Base-by-base conservation (phyloP, 257 asterid species). In the Phtheirospermum japonicum region DNA sequence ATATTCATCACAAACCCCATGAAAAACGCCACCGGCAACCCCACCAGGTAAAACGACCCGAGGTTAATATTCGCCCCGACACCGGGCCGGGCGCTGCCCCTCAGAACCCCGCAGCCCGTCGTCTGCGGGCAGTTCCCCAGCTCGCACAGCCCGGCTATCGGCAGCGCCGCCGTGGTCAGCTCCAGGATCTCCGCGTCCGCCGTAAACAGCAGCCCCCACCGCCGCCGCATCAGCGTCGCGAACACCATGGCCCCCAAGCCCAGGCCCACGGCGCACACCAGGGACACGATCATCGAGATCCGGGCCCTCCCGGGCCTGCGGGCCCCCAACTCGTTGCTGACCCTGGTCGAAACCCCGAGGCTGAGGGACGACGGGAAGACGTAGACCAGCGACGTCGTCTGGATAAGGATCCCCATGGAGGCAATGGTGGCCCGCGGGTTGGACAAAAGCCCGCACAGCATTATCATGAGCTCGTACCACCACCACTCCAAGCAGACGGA, bases 111-210 rank as follows among this genome's bases (percentile, higher is more conserved):
- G 59, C 97, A 89, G 0, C 98, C 98, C 8, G 97, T 83, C 13
- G 98, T 92, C 69, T 86, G 97, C 2, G 98, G 98, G 80, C 95
- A 92, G 67, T 92, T 90, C 2, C 98, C 98, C 4, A 92, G 84
- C 83, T 92, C 98, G 64, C 97, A 92, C 0, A 86, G 66, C 9
- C 99, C 99, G 0, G 87, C 96, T 3, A 92, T 83, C 2, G 99
- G 99, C 73, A 92, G 66, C 45, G 95, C 97, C 7, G 73, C 52
- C 9, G 97, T 68, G 8, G 97, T 89, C 6, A 92, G 83, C 33
- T 76, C 73, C 0, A 92, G 85, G 10, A 92, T 85, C 36, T 82
- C 90, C 0, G n/a, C n/a, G 67, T 92, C 96, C 0, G 17, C 66
- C 0, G 97, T 92, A 70, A 92, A 92, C 0, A 92, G 49, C 6